These are phyloP conservation scores for Aspergillus candidus DNA, from an alignment of 2,329 filamentous ascomycete species.

Conservation along the genomic window DNA sequence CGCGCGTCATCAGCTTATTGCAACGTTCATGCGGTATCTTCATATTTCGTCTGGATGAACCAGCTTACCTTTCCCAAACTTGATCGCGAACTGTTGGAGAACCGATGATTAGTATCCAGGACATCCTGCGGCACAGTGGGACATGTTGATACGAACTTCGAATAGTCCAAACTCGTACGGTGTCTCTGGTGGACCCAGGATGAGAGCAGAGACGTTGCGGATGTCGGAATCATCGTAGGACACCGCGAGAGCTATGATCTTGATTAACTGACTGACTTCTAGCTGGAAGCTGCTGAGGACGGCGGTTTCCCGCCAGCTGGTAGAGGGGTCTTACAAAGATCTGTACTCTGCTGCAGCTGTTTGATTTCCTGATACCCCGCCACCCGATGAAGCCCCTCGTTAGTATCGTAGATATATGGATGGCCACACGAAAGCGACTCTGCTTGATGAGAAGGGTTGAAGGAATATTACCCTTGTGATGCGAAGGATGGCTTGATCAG, in stretches of 20 bases:
- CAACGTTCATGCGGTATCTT: not conserved
- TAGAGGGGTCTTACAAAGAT: slow-evolving; percentile 61
- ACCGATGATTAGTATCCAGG: slow-evolving; percentile 2
- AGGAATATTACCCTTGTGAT: slow-evolving; percentile 65
- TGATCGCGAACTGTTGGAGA: slow-evolving; percentile 60
- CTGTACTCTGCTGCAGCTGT: slow-evolving; percentile 74
- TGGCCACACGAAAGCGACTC: not conserved
- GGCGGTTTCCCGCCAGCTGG: too few species aligned
- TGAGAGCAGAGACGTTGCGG: slow-evolving; percentile 76
- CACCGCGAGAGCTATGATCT: slow-evolving; percentile 67
- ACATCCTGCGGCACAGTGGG: not conserved
- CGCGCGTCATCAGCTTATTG: not conserved
- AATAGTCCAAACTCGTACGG: slow-evolving; percentile 98
- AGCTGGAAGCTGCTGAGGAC: too few species aligned
- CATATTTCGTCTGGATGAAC: not conserved
- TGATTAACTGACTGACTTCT: not conserved
- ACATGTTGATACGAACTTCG: slow-evolving; percentile 54
- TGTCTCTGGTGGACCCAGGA: slow-evolving; percentile 87
- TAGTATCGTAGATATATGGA: slow-evolving; percentile 3
- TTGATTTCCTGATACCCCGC: slow-evolving; percentile 62
- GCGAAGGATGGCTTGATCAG: slow-evolving; percentile 80
- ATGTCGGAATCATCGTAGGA: slow-evolving; percentile 84
- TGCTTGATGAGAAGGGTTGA: not conserved
- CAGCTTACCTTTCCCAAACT: slow-evolving; percentile 64
- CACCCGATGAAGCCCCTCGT: slow-evolving; percentile 6